Evolutionary conservation across 1,284 basidiomycete species (phyloP), one percentile per base, ranked within the genome.

Genomic region (Singerocomus inundabilis): DNA sequence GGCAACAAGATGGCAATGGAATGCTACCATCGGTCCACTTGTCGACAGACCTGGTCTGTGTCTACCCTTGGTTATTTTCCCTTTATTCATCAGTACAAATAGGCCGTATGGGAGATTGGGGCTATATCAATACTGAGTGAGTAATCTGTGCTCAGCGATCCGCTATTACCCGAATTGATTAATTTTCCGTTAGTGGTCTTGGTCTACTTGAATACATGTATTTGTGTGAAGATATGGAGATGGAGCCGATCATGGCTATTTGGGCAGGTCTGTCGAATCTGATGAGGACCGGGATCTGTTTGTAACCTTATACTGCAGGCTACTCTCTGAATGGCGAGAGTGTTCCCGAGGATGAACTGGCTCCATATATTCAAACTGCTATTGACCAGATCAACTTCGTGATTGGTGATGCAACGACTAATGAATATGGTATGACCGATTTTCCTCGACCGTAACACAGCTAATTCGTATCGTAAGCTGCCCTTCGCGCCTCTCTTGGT

Each of bases 311-410:
- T 9, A 2, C 18, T 25, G 12, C 21, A 75, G 85, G 85, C 0
- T 85, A 76, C 58, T 71, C 81, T 1, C 74, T 86, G 15, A 73
- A 74, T 4, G 79, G 77, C 9, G 68, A 72, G 4, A 80, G 73
- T 42, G 65, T 87, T n/a, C 60, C 79, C 1, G 77, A 82, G 50
- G 65, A 67, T 25, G 66, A 74, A 13, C 72, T 89, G 12, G 70
- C 63, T 3, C 81, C 82, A 0, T 86, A 82, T 59, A 81, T 88
- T 35, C 80, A 86, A 60, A 75, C 80, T 57, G 85, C 84, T 2
- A 78, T 79, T 37, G 79, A 86, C 57, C 84, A 88, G 72, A 86
- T 88, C 51, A 83, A 87, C 59, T 89, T 87, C 58, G 83, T 81
- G 9, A 75, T 85, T 25, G 84, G 84, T 10, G 76, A 82, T 49